These are phyloP conservation scores for Nemania sp. DNA, from an alignment of 2,329 filamentous ascomycete species.

Conservation along the genomic window DNA sequence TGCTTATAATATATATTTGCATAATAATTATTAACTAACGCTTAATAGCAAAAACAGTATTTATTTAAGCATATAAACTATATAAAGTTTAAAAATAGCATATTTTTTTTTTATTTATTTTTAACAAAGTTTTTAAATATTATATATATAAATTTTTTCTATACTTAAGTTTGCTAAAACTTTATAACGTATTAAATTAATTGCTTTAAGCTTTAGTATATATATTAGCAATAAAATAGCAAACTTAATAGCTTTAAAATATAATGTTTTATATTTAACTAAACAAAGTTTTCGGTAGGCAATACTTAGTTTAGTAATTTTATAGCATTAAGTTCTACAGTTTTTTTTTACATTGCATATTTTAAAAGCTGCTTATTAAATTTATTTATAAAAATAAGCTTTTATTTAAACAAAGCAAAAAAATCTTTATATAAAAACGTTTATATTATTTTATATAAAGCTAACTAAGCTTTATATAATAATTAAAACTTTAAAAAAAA, in stretches of 20 bases:
- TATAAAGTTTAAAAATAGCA: slow-evolving; percentile 1
- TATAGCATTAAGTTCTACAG: background rate
- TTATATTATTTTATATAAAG: slow-evolving; percentile 1
- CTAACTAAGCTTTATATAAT: background rate
- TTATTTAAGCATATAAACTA: background rate
- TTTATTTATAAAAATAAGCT: slow-evolving; percentile 2
- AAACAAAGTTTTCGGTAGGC: background rate
- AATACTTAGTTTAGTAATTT: background rate
- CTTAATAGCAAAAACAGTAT: background rate
- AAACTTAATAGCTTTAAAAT: slow-evolving; percentile 6
- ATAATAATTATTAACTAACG: background rate
- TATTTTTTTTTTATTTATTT: slow-evolving; percentile 2
- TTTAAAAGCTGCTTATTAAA: background rate
- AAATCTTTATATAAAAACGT: background rate
- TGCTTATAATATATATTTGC: background rate
- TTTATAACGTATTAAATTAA: background rate
- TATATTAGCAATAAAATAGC: background rate
- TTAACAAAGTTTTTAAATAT: slow-evolving; percentile 5
- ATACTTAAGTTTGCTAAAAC: slow-evolving; percentile 4
- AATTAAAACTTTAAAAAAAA: slow-evolving; percentile 5
- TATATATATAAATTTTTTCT: background rate
- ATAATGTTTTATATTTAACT: slow-evolving; percentile 6
- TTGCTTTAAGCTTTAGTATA: background rate
- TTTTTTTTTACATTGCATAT: background rate
- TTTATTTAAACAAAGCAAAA: background rate